Percentiles rank a stretch among this genome's conserved stretches.
These are phyloP conservation scores for Sugiyamaella paludigena DNA, from an alignment of 1,139 yeast species.

Conservation along the genomic window DNA sequence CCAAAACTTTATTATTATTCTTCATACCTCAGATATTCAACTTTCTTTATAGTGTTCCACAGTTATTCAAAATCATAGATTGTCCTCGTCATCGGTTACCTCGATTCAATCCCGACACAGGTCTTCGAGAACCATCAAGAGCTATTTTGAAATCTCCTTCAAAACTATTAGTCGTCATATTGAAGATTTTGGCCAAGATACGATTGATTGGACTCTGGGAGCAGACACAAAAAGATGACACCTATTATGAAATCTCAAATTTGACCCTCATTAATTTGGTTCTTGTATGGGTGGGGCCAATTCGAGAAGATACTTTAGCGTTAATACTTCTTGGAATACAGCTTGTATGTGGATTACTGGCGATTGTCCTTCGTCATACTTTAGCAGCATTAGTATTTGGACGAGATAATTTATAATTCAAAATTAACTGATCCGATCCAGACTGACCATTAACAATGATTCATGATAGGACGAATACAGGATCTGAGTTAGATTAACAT, in stretches of 20 bases:
- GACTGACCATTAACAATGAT: too few species aligned
- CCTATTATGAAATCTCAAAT: slow-evolving; percentile 59
- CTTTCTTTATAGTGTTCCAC: slow-evolving; percentile 87
- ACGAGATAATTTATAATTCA: slow-evolving; percentile 64
- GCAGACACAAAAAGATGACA: not conserved
- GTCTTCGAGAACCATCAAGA: slow-evolving; percentile 73
- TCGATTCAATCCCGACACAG: slow-evolving; percentile 60
- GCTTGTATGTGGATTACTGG: slow-evolving; percentile 59
- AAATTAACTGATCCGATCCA: too few species aligned
- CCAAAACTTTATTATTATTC: slow-evolving; percentile 82
- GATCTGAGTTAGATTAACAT: not conserved
- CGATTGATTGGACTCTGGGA: slow-evolving; percentile 52
- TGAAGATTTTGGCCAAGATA: slow-evolving; percentile 43
- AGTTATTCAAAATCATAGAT: slow-evolving; percentile 76
- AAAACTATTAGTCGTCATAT: slow-evolving; percentile 35
- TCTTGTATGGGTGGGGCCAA: slow-evolving; percentile 84
- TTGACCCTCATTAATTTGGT: slow-evolving; percentile 82
- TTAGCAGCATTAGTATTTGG: slow-evolving; percentile 87
- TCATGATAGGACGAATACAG: too few species aligned
- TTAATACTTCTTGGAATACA: slow-evolving; percentile 57
- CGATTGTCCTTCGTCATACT: slow-evolving; percentile 75
- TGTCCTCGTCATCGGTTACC: slow-evolving; percentile 97
- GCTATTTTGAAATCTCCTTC: slow-evolving; percentile 41
- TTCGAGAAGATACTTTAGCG: slow-evolving; percentile 79
- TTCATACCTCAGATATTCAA: slow-evolving; percentile 89